Evolutionary conservation across 805 yeast species (phyloP).

Genomic region (Candida hungchunana): DNA sequence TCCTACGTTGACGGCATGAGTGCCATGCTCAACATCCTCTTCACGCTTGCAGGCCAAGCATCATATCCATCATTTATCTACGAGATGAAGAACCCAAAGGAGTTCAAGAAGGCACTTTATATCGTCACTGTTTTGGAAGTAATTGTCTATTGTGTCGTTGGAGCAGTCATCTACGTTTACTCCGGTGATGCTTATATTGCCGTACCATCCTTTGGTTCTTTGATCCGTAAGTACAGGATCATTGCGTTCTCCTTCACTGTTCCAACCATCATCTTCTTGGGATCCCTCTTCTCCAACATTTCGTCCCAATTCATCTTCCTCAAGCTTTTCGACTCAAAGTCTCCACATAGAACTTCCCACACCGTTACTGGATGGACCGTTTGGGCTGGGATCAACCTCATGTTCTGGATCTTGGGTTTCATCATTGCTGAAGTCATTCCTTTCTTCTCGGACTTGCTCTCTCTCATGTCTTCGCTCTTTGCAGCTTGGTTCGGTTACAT

Average conservation of each 20-base stretch:
- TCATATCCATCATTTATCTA: conserved; percentile 59
- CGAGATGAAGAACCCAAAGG: conserved; percentile 54
- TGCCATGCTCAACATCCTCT: conserved; percentile 55
- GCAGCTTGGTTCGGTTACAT: conserved; percentile 63
- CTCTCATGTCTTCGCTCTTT: conserved; percentile 55
- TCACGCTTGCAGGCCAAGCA: conserved; percentile 62
- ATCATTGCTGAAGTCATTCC: conserved; percentile 58
- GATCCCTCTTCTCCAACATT: conserved; percentile 50
- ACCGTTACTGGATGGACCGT: conserved; percentile 47
- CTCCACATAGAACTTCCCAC: conserved; percentile 41
- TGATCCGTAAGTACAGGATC: conserved; percentile 42
- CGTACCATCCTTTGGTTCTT: conserved; percentile 56
- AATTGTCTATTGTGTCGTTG: conserved; percentile 46
- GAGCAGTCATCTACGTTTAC: conserved; percentile 50
- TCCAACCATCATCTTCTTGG: conserved; percentile 53
- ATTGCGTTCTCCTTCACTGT: conserved; percentile 54
- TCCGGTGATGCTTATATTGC: conserved; percentile 49
- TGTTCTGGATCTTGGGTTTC: conserved; percentile 49
- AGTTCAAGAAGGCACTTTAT: conserved; percentile 52
- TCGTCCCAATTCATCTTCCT: conserved; percentile 47
- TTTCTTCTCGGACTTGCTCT: conserved; percentile 50
- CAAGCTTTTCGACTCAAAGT: conserved; percentile 37
- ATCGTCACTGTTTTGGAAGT: conserved; percentile 47
- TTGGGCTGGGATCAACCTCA: conserved; percentile 42
- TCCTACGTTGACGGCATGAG: conserved; percentile 49